Percentiles rank a stretch among this genome's conserved stretches.
These are phyloP conservation scores for Neocucurbitaria cava DNA, from an alignment of 2,329 filamentous ascomycete species.

Conservation along the genomic window DNA sequence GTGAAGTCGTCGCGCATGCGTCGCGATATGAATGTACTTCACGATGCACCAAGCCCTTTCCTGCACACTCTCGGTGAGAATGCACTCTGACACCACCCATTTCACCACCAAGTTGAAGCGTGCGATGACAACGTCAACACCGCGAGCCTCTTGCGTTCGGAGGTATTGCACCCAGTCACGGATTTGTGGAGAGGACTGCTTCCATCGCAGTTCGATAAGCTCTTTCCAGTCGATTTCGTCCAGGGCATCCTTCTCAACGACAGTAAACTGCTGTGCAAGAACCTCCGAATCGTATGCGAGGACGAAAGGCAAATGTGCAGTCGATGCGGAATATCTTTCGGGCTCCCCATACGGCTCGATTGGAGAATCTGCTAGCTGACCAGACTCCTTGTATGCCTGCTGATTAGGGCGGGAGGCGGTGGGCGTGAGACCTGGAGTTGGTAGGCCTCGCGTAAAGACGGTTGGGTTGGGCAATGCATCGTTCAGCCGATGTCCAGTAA, in stretches of 20 bases:
- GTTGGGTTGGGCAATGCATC: constrained; percentile 34
- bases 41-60: constrained; percentile 79
- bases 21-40: constrained; percentile 83
- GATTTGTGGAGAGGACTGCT: constrained; percentile 70
- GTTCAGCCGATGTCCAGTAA: constrained; percentile 46
- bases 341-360: constrained; percentile 32
- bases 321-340: constrained; percentile 10
- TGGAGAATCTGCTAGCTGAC: constrained; percentile 26
- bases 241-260: constrained; percentile 85
- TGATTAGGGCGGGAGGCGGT: constrained; percentile 36
- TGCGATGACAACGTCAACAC: constrained; percentile 83
- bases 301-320: constrained; percentile 75
- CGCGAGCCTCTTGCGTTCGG: constrained; percentile 72
- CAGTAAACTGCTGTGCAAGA: constrained; percentile 81
- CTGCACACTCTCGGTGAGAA: constrained; percentile 73
- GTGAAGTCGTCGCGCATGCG: constrained; percentile 75
- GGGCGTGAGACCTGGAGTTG: constrained; percentile 48
- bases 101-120: constrained; percentile 90
- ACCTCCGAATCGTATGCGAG: constrained; percentile 80
- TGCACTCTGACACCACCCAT: constrained; percentile 81
- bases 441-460: constrained; percentile 44
- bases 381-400: constrained; percentile 21
- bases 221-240: constrained; percentile 91
- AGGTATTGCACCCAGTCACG: constrained; percentile 85
- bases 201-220: constrained; percentile 83